A percentile compares a stretch with the other conserved stretches of the same genome.
These are phyloP conservation scores for Sonneratia caseolaris DNA, from an alignment of 345 rosid genomes.

Conservation along the genomic window DNA sequence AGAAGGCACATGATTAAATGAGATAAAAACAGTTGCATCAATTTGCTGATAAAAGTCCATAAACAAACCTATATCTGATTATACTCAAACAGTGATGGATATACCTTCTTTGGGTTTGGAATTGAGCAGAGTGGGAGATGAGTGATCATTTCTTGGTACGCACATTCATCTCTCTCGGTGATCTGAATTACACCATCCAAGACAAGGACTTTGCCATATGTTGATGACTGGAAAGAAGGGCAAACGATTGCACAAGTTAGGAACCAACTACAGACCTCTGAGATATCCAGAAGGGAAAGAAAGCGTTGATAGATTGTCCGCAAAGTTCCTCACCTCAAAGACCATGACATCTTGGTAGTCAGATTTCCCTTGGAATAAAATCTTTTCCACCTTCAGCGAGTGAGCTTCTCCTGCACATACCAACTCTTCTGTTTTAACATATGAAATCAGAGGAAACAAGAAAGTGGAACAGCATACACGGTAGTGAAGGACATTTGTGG, in stretches of 20 bases:
- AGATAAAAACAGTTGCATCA: background rate
- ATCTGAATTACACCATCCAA: constrained; percentile 96
- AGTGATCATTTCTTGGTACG: constrained; percentile 97
- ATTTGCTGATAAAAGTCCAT: background rate
- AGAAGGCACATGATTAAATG: background rate
- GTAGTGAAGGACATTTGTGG: background rate
- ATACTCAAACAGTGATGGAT: background rate
- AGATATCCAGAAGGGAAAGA: background rate
- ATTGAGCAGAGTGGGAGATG: constrained; percentile 94
- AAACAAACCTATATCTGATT: background rate
- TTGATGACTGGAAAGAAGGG: constrained; percentile 51
- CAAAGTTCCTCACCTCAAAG: constrained; percentile 48
- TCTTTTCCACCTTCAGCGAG: constrained; percentile 77
- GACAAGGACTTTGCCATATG: constrained; percentile 89
- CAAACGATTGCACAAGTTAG: background rate
- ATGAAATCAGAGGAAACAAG: background rate
- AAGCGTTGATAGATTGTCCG: background rate
- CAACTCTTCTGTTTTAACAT: background rate
- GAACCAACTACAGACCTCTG: background rate
- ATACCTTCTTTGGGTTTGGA: constrained; percentile 78
- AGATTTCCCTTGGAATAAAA: constrained; percentile 75
- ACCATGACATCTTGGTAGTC: constrained; percentile 87
- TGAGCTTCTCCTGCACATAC: constrained; percentile 80
- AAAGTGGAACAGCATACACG: background rate
- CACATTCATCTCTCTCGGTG: constrained; percentile 97